A percentile compares a stretch with the other conserved stretches of the same genome.
Conservation (phyloP, 768 basidiomycete genomes). For the Sarcodon aspratus region DNA sequence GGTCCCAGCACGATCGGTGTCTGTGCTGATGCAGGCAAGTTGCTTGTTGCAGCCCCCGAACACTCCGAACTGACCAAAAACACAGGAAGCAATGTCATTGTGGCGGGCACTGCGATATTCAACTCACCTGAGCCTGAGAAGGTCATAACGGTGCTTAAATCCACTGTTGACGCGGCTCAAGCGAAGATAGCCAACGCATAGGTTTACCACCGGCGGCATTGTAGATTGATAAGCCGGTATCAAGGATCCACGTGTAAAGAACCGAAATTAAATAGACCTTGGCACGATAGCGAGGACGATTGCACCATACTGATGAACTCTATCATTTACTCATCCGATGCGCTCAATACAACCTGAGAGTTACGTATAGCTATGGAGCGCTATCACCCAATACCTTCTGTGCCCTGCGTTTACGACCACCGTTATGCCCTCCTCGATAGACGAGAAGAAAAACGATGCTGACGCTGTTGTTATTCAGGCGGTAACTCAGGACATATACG, state of each 20-base stretch:
- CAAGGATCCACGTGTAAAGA: too few relatives aligned
- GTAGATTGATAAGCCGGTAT: not conserved
- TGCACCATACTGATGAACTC: not conserved
- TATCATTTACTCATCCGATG: too few relatives aligned
- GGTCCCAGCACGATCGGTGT: constrained; percentile 78
- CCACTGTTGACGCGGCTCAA: constrained; percentile 58
- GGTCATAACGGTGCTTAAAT: constrained; percentile 66
- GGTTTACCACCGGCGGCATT: too few relatives aligned
- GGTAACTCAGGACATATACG: too few relatives aligned
- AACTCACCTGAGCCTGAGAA: constrained; percentile 64
- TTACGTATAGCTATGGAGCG: too few relatives aligned
- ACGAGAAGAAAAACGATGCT: too few relatives aligned
- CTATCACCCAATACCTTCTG: too few relatives aligned
- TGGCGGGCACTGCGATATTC: constrained; percentile 95
- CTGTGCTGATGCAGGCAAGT: constrained; percentile 81
- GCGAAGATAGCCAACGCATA: constrained; percentile 22
- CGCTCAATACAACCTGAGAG: too few relatives aligned
- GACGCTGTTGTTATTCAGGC: too few relatives aligned
- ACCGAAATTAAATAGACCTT: too few relatives aligned
- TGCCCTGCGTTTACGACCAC: too few relatives aligned
- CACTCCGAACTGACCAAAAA: constrained; percentile 1
- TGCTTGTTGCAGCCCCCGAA: constrained; percentile 2
- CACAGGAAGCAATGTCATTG: constrained; percentile 93
- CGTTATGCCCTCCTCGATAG: too few relatives aligned
- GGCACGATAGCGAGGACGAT: not conserved